Base-by-base conservation (phyloP, 2,329 filamentous ascomycete genomes). In the Microdochium trichocladiopsis region DNA sequence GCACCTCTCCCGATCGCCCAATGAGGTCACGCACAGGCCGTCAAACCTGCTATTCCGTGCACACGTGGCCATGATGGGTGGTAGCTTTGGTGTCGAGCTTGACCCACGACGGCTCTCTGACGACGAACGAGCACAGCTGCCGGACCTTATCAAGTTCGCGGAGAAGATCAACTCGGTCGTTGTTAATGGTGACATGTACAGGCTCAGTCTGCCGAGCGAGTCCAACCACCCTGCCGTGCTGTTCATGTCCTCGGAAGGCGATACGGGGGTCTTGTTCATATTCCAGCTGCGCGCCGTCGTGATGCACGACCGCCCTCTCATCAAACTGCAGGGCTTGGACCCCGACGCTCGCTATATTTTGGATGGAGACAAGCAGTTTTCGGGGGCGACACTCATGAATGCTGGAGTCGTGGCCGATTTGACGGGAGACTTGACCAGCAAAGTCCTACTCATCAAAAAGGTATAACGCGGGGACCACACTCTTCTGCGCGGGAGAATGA, bases 51-150 rank as follows among this genome's bases (percentile, higher is more conserved):
- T 65, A 1, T 86, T 86, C 69, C 80, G 83, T 28, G 81, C 78
- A 0, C 82, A 86, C 52, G 83, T 86, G 0, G 83, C 83, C 5
- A 81, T 85, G 71, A 86, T 86, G 83, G 83, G 83, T 52, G 83
- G 83, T 31, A 83, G 80, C 0, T 86, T 86, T 57, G 83, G 83
- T 0, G 73, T 86, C 11, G 83, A 87, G 61, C 72, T 87, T 9
- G 74, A 85, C 59, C 83, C 83, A 0, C 67, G 66, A 0, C 70
- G 76, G 8, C 73, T 83, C 6, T 65, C 66, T 0, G 69, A 69
- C 0, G 74, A 75, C 12, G 83, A 86, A n/a, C 71, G 68, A 48
- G 71, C 67, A 0, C 69, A 71, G 25, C 72, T 87, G 1, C 82
- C 83, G 0, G 70, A 60, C 0, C 68, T 86, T 1, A 77, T 87